A percentile compares a stretch with the other conserved stretches of the same genome.
Conservation (phyloP, 2,329 filamentous ascomycete species). For the Colletotrichum eleusines region DNA sequence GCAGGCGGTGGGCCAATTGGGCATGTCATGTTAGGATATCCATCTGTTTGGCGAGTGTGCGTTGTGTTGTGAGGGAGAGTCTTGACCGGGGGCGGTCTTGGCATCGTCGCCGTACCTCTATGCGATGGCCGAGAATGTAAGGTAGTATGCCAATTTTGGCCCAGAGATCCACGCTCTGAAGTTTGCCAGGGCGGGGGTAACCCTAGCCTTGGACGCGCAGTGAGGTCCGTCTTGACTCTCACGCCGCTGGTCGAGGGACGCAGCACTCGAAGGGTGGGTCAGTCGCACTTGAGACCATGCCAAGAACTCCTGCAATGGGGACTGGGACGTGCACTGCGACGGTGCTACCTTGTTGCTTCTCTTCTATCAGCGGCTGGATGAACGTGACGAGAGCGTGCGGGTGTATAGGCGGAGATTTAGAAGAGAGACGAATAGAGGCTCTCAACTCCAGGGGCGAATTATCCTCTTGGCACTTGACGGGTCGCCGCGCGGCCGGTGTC, state of each 20-base stretch:
- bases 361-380: conserved; percentile 12
- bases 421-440: conserved; percentile 15
- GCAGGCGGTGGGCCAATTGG: conserved; percentile 33
- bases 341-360: conserved; percentile 16
- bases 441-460: conserved; percentile 24
- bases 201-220: conserved; percentile 21
- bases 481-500: conserved; percentile 37
- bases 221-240: conserved; percentile 28
- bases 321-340: conserved; percentile 34
- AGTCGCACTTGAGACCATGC: conserved; percentile 41
- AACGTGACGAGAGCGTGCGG: conserved; percentile 19
- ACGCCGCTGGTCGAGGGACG: conserved; percentile 24
- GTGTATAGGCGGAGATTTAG: conserved; percentile 1
- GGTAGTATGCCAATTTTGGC: conserved; percentile 40
- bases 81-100: conserved; percentile 40
- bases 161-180: conserved; percentile 36
- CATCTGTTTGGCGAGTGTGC: conserved; percentile 23
- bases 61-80: conserved; percentile 33
- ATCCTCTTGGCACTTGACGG: conserved; percentile 38
- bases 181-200: conserved; percentile 12
- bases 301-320: conserved; percentile 34
- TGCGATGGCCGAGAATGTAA: conserved; percentile 36
- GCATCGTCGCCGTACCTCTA: conserved; percentile 40
- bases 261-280: conserved; percentile 37
- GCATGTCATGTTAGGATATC: conserved; percentile 29